Base-by-base conservation (phyloP, 176 grass and related monocot species). In the Raddia guianensis region DNA sequence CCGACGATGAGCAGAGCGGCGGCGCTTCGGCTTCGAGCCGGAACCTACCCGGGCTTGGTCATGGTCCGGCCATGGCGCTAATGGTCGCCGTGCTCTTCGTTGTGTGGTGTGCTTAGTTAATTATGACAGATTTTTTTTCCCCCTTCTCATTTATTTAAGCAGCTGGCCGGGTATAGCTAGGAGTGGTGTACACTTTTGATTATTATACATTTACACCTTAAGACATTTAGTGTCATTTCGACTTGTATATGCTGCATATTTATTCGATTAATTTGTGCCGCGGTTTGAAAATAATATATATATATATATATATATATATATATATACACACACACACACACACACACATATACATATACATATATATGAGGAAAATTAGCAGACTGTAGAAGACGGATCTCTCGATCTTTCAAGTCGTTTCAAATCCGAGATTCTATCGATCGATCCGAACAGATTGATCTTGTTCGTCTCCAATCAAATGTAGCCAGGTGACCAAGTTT, bases 1-100 rank as follows among this genome's bases (percentile, higher is more conserved):
- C 66, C 18, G 65, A 63, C 8, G 81, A 49, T 3, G 75, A 54
- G 1, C 12, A 16, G 47, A 61, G 47, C 35, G 16, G 14, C 14
- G n/a, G 14, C 18, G 12, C 55, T 5, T 74, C 82, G 27, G 82
- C 46, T 6, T 55, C 73, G 3, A 45, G 72, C 35, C 37, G 58
- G 66, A 76, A 42, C 45, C 63, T 67, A 9, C 74, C 18, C 18
- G 12, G 60, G 42, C 8, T 73, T 16, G 70, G 43, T 9, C 4
- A 45, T 14, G 70, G 70, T 44, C 49, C 84, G 45, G 51, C 42
- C 14, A 7, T 72, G 69, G 37, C 65, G 18, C 48, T 84, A 8
- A 40, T 74, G 49, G 12, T 40, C 14, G 37, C 33, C 8, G 51
- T 32, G 63, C 16, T 75, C 46, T n/a, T 61, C 2, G 49, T 7